Percentiles rank a stretch among this genome's conserved stretches.
phyloP scores from a whole-genome alignment of 495 filamentous ascomycete species.

The Glarea lozoyensis region DNA sequence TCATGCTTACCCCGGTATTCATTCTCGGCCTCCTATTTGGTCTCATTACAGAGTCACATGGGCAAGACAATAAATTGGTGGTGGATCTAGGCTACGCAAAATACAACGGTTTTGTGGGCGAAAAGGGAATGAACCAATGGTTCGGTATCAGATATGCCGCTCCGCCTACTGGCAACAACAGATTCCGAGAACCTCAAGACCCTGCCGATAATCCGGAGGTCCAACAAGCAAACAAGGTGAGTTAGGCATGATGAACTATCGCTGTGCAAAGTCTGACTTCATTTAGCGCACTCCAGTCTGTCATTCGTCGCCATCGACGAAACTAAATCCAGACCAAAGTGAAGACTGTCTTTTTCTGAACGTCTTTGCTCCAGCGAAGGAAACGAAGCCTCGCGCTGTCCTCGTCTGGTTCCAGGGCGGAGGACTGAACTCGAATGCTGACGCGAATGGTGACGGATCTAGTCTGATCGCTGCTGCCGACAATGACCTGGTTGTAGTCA shows the following conservation, averaged over 20 bases:
- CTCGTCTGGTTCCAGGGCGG: slow-evolving; percentile 72
- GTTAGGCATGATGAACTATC: no score
- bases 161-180: slow-evolving; percentile 40
- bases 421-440: slow-evolving; percentile 55
- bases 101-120: slow-evolving; percentile 26
- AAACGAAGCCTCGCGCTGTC: slow-evolving; percentile 42
- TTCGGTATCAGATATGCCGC: slow-evolving; percentile 49
- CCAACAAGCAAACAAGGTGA: slow-evolving; percentile 1
- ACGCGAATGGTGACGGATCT: slow-evolving; percentile 57
- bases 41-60: not conserved
- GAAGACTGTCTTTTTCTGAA: slow-evolving; percentile 74
- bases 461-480: slow-evolving; percentile 50
- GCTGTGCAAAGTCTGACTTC: not conserved
- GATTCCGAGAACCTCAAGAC: slow-evolving; percentile 37
- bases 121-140: slow-evolving; percentile 21
- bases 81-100: slow-evolving; percentile 34
- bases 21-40: slow-evolving; percentile 5
- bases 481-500: slow-evolving; percentile 57
- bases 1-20: slow-evolving; percentile 12
- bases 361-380: slow-evolving; percentile 53
- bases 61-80: not conserved
- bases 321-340: slow-evolving; percentile 20
- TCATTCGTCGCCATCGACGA: slow-evolving; percentile 4
- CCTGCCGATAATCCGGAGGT: not conserved
- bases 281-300: slow-evolving; percentile 2